These are phyloP conservation scores for Mycosphaerella arachidis DNA, from an alignment of 2,329 filamentous ascomycete species.

Conservation along the genomic window DNA sequence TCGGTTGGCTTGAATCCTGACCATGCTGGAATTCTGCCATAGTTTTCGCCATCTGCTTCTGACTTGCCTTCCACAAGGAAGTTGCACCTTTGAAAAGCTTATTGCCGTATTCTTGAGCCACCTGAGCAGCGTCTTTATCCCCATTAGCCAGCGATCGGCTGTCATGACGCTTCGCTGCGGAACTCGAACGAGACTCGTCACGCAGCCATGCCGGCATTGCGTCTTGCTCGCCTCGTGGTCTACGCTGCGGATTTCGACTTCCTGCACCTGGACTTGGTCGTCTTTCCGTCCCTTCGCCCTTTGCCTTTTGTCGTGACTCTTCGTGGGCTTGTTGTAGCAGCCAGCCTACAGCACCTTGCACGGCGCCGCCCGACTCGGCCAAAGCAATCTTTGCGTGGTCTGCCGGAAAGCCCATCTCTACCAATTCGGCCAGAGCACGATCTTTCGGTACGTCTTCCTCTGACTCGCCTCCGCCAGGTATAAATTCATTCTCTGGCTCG, in stretches of 20 bases:
- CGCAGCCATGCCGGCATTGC: conserved; percentile 60
- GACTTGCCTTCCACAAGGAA: conserved; percentile 88
- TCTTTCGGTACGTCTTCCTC: conserved; percentile 43
- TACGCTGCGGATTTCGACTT: conserved; percentile 22
- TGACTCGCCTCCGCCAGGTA: conserved; percentile 3
- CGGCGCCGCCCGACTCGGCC: conserved; percentile 73
- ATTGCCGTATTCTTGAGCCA: conserved; percentile 75
- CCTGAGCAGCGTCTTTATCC: conserved; percentile 72
- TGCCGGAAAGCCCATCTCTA: conserved; percentile 89
- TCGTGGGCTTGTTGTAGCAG: conserved; percentile 86
- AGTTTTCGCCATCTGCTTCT: conserved; percentile 88
- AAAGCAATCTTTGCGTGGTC: conserved; percentile 79
- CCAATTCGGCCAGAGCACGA: conserved; percentile 76
- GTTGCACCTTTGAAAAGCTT: conserved; percentile 91
- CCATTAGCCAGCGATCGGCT: conserved; percentile 50
- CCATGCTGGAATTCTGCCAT: conserved; percentile 80
- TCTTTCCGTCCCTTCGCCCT: conserved; percentile 29
- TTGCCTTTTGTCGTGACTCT: conserved; percentile 68
- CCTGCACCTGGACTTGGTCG: conserved; percentile 15
- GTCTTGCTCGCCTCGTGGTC: conserved; percentile 35
- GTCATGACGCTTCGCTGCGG: conserved; percentile 48
- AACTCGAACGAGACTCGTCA: conserved; percentile 48
- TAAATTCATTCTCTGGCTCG: conserved; percentile 3
- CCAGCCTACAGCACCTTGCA: conserved; percentile 84
- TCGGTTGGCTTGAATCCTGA: conserved; percentile 74